Base-by-base conservation (phyloP, 2,329 filamentous ascomycete species). In the Fusarium torreyae region DNA sequence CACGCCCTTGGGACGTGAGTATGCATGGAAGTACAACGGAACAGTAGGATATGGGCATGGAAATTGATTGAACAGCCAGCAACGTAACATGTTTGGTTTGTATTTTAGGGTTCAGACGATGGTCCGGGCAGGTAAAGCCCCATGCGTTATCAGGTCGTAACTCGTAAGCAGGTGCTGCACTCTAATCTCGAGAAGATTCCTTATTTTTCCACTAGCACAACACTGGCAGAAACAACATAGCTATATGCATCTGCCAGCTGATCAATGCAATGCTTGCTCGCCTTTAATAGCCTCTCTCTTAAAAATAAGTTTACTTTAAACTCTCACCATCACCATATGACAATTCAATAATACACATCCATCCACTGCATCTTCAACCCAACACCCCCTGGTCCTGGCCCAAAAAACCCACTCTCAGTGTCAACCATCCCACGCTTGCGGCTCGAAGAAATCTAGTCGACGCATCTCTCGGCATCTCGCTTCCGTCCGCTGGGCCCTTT, bases 391-490 rank as follows among this genome's bases (percentile, higher is more conserved):
- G 62, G 34, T 46, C 56, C 45, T 56, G 57, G 63, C 28, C 10
- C 18, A 49, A 40, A 38, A 22, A 51, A 57, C 45, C 42, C 57
- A 59, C 55, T 55, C 48, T 54, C 42, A 45, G 17, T 28, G 43
- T 39, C 18, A 46, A 36, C 36, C 60, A 39, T 54, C 68, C 56
- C 64, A 68, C 51, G 45, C 53, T 48, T 48, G 44, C 49, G 52
- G 48, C 55, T 68, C 31, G 18, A 39, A 46, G 7, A 43, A 34
- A 31, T 65, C 42, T 57, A 45, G 51, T 57, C 40, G 57, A 67
- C 55, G 48, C 57, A 66, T 53, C 64, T 36, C 40, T 70, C 72
- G 72, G 73, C 73, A 72, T 50, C 55, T 68, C 50, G 54, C 58
- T 68, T 63, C 71, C 68, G 68, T 56, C 15, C 13, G 18, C 42